These are phyloP conservation scores for Fonsecaea monophora DNA, from an alignment of 2,329 filamentous ascomycete species.

Conservation along the genomic window DNA sequence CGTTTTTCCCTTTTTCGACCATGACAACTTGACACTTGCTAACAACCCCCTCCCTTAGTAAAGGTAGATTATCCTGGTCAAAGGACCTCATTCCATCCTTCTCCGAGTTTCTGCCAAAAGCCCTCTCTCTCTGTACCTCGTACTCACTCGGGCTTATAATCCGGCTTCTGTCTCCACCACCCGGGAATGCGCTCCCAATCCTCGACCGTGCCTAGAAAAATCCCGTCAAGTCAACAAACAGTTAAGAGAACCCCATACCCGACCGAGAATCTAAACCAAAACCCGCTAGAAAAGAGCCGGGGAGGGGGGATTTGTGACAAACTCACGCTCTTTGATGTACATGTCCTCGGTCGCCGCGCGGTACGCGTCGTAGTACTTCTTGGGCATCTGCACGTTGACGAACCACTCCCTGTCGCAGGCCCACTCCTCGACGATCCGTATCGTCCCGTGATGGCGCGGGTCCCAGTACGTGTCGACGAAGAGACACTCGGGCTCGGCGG, in stretches of 20 bases:
- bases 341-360: not conserved
- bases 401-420: not conserved
- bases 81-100: too few species aligned
- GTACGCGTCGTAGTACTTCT: not conserved
- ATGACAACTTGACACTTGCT: too few species aligned
- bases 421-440: slow-evolving; percentile 1
- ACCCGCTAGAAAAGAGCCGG: too few species aligned
- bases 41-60: not conserved
- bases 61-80: too few species aligned
- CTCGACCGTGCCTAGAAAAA: not conserved
- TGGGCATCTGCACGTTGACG: not conserved
- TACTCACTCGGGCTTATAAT: not conserved
- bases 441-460: not conserved
- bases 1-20: too few species aligned
- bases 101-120: too few species aligned
- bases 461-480: not conserved
- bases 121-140: not conserved
- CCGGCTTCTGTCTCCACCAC: not conserved
- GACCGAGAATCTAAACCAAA: too few species aligned
- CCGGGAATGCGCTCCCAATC: not conserved
- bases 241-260: not conserved
- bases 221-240: too few species aligned
- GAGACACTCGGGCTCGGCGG: not conserved
- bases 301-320: too few species aligned
- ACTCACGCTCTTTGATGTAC: slow-evolving; percentile 3